Base-by-base conservation (phyloP, 2,329 filamentous ascomycete species). In the Fusarium sambucinum region DNA sequence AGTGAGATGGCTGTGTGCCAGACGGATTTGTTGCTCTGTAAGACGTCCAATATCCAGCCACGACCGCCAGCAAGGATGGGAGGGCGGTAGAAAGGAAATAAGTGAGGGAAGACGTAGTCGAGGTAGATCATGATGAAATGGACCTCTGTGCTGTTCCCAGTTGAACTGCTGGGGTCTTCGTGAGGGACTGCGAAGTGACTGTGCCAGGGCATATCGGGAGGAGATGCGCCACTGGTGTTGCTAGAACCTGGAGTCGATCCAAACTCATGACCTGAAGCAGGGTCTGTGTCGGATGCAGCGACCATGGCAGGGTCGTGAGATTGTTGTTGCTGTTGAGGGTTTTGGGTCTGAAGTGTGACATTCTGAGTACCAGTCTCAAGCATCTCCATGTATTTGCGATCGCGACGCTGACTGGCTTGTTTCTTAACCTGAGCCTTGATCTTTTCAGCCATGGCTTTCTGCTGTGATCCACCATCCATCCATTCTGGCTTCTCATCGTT, bases 31-130 rank as follows among this genome's bases (percentile, higher is more conserved):
- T 87, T 89, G 61, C 81, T 83, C 56, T 86, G 81, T 12, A 90
- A 79, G 41, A 87, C 78, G 30, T 85, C 83, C 35, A 90, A 77
- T 29, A 90, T 79, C 88, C 88, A 90, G 27, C 85, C 83, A 48
- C 85, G 83, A 16, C 87, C 88, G n/a, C 86, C 84, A 57, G 85
- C 80, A 5, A 86, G 79, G 8, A 88, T 73, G 4, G 81, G 80
- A 1, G 88, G 88, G 4, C 82, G 82, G 75, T 90, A 90, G 73
- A 89, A 87, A 4, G 89, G 89, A 71, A 87, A 90, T 2, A 90
- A 77, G 67, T 89, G 86, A 3, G 88, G 87, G 63, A 90, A 84
- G 21, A 89, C 81, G 65, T 87, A 84, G 74, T 90, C 88, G 45
- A 90, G 80, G 72, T 89, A 90, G 58, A 87, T 82, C 83, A 87